Evolutionary conservation across 805 yeast genomes (phyloP).

Genomic region (Wickerhamomyces hampshirensis): DNA sequence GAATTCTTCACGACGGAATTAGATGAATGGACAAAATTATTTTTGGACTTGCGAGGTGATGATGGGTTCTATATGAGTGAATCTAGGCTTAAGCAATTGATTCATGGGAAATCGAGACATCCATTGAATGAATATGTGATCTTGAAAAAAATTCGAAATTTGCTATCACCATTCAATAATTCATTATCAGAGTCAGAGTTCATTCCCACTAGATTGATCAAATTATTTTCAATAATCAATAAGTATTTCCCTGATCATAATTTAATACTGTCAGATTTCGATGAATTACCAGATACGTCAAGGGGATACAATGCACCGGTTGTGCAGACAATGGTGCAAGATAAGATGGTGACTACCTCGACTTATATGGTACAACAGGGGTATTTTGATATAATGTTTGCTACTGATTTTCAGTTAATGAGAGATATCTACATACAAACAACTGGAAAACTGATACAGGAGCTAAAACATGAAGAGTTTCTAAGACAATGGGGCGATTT

Average conservation of each 20-base stretch:
- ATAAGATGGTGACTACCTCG: constrained; percentile 61
- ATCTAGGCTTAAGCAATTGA: neutral
- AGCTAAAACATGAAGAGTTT: constrained; percentile 59
- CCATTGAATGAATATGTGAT: constrained; percentile 53
- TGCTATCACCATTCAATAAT: constrained; percentile 61
- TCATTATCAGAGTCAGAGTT: constrained; percentile 65
- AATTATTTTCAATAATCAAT: constrained; percentile 59
- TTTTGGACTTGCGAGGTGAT: constrained; percentile 38
- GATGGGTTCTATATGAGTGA: neutral
- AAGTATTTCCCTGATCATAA: constrained; percentile 72
- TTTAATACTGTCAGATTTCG: constrained; percentile 68
- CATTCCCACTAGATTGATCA: constrained; percentile 71
- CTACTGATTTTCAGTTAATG: constrained; percentile 67
- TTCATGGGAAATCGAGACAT: constrained; percentile 29
- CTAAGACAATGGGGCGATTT: constrained; percentile 67
- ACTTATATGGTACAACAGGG: constrained; percentile 86
- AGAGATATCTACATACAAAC: constrained; percentile 59
- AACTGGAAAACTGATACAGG: constrained; percentile 53
- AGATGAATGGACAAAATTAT: constrained; percentile 51
- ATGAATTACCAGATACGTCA: constrained; percentile 36
- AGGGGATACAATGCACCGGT: constrained; percentile 70
- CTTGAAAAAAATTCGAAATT: constrained; percentile 38
- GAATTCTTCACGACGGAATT: constrained; percentile 65
- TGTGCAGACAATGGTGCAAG: constrained; percentile 69
- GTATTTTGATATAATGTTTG: constrained; percentile 80